phyloP scores from a whole-genome alignment of 2,329 filamentous ascomycete genomes.

The Fragosphaeria purpurea region DNA sequence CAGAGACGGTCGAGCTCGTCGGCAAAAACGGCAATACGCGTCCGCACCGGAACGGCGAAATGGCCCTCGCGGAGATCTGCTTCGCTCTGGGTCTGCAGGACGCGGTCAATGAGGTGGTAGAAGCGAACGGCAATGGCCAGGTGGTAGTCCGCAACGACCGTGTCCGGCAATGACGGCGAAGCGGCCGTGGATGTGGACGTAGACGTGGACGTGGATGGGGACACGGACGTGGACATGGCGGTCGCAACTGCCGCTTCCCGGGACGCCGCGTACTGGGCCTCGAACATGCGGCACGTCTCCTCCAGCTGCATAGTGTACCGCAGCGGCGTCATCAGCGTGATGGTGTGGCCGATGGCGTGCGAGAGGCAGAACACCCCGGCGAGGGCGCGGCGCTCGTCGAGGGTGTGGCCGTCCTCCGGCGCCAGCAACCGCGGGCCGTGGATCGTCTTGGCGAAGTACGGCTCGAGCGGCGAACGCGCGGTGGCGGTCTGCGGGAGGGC shows the following conservation, averaged over 20 bases:
- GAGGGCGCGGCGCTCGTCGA: conserved; percentile 32
- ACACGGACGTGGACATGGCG: too few species aligned
- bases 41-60: conserved; percentile 4
- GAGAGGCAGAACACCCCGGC: conserved; percentile 33
- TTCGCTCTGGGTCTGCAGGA: conserved; percentile 10
- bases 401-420: conserved; percentile 10
- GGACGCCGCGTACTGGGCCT: conserved; percentile 2
- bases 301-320: conserved; percentile 26
- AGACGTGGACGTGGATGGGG: not conserved
- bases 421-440: conserved; percentile 6
- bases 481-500: conserved; percentile 4
- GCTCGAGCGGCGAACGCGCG: conserved; percentile 10
- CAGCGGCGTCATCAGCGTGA: conserved; percentile 29
- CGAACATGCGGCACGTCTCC: conserved; percentile 11
- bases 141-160: conserved; percentile 4
- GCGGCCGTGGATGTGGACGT: not conserved
- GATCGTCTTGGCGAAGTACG: conserved; percentile 6
- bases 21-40: conserved; percentile 7
- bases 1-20: conserved; percentile 10
- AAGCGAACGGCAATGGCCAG: conserved; percentile 13
- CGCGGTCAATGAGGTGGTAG: conserved; percentile 11
- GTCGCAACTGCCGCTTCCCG: not conserved
- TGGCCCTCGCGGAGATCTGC: conserved; percentile 8
- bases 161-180: not conserved
- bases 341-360: conserved; percentile 15